Base-by-base conservation (phyloP, 768 basidiomycete species). In the Panaeolus papilionaceus region DNA sequence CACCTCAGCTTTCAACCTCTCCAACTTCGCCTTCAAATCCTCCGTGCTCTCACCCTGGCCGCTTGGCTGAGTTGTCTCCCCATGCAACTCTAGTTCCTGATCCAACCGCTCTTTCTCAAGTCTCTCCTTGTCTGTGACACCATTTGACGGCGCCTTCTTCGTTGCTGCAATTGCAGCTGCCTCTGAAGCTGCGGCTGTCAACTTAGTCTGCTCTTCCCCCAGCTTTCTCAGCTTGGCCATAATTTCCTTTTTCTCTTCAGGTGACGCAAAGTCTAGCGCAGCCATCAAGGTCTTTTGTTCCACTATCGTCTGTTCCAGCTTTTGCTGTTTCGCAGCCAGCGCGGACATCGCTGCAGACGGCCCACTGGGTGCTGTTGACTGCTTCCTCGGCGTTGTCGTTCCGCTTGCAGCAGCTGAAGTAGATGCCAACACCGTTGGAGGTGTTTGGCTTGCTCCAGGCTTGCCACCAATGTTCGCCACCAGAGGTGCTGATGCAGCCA, bases 201-300 rank as follows among this genome's bases (percentile, higher is more conserved):
- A 71, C 10, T 79, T 80, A 64, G 86, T 91, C 89, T 95, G 91
- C 76, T 95, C 94, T 72, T 92, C 90, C 28, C 86, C 88, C 61
- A 97, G 78, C 74, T 91, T 90, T 69, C 92, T 86, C 65, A 97
- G 76, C 66, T 89, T 85, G 1, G 84, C 83, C 87, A 96, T 89
- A 62, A 97, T 89, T 45, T 82, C 82, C 78, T 93, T 91, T 81
- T 93, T 96, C 79, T 92, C 92, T 65, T 91, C 87, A 0, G 84
- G 73, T 10, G 88, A 84, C 8, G 91, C 89, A 4, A 86, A 85
- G 28, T 82, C 78, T 14, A 97, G 78, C 39, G 87, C 86, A 7
- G 84, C 84, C 89, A 98, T 92, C 66, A 98, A 81, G 1, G 88
- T 82, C 77, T 96, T 97, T 79, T 97, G 96, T 78, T 96, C 94